These are phyloP conservation scores for Paramecium pentaurelia DNA, from an alignment of 73 alveolate genomes.

Conservation along the genomic window DNA sequence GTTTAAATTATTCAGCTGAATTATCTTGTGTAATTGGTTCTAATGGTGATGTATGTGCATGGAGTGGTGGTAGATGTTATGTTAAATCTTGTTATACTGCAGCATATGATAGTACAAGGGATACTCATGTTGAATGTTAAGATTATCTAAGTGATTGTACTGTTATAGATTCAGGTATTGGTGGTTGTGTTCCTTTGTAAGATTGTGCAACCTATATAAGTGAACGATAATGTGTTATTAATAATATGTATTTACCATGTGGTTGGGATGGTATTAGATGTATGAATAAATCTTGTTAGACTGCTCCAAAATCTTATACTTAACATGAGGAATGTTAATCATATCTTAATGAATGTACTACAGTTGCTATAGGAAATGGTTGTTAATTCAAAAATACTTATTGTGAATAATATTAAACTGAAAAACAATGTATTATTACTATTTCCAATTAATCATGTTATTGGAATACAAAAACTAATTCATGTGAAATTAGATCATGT, in stretches of 20 bases:
- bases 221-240: neutral
- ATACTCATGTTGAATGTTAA: neutral
- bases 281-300: neutral
- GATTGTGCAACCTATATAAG: neutral
- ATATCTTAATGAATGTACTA: neutral
- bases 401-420: neutral
- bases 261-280: conserved; percentile 34
- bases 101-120: neutral
- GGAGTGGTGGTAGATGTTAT: conserved; percentile 11
- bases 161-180: neutral
- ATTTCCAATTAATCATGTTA: neutral
- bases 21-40: neutral
- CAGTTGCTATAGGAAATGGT: neutral
- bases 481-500: neutral
- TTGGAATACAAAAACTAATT: neutral
- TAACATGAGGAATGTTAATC: neutral
- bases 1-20: neutral
- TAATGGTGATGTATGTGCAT: neutral
- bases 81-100: conserved; percentile 21
- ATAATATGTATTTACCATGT: neutral
- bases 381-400: neutral
- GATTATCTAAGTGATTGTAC: neutral
- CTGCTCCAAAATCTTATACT: neutral
- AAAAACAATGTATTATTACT: neutral
- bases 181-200: neutral